Conservation (phyloP, 2,329 filamentous ascomycete genomes). For the Fusarium brachygibbosum region DNA sequence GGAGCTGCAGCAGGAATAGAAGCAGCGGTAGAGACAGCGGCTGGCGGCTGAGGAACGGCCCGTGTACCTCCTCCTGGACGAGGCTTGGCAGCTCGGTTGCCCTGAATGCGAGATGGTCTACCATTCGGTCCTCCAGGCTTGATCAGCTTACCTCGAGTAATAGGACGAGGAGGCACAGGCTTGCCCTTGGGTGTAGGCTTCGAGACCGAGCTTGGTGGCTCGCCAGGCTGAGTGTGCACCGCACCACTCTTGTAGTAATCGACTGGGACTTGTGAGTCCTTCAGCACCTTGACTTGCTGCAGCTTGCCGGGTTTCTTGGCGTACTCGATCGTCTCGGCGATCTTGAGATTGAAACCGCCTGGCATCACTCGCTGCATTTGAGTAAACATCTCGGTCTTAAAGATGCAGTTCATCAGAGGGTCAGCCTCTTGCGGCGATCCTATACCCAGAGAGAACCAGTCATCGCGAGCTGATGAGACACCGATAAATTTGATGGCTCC, state of each 20-base stretch:
- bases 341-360: slow-evolving; percentile 83
- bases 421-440: slow-evolving; percentile 94
- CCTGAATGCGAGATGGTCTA: slow-evolving; percentile 78
- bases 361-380: slow-evolving; percentile 86
- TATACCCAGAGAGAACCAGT: slow-evolving; percentile 95
- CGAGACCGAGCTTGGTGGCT: slow-evolving; percentile 85
- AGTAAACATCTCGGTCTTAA: slow-evolving; percentile 98
- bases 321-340: slow-evolving; percentile 89
- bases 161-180: slow-evolving; percentile 87
- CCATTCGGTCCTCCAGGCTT: slow-evolving; percentile 89
- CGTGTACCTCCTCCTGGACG: slow-evolving; percentile 56
- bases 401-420: slow-evolving; percentile 90
- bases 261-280: slow-evolving; percentile 81
- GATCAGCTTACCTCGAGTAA: slow-evolving; percentile 93
- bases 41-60: slow-evolving; percentile 54
- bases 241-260: slow-evolving; percentile 96
- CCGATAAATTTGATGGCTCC: slow-evolving; percentile 91
- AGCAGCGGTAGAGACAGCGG: slow-evolving; percentile 49
- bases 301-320: slow-evolving; percentile 98
- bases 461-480: slow-evolving; percentile 84
- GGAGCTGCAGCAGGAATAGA: slow-evolving; percentile 44
- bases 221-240: slow-evolving; percentile 87
- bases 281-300: slow-evolving; percentile 88
- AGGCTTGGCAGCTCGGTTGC: slow-evolving; percentile 61
- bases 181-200: slow-evolving; percentile 89